A percentile compares a stretch with the other conserved stretches of the same genome.
Evolutionary conservation across 768 basidiomycete species (phyloP).

Genomic region (Gyrodon lividus): DNA sequence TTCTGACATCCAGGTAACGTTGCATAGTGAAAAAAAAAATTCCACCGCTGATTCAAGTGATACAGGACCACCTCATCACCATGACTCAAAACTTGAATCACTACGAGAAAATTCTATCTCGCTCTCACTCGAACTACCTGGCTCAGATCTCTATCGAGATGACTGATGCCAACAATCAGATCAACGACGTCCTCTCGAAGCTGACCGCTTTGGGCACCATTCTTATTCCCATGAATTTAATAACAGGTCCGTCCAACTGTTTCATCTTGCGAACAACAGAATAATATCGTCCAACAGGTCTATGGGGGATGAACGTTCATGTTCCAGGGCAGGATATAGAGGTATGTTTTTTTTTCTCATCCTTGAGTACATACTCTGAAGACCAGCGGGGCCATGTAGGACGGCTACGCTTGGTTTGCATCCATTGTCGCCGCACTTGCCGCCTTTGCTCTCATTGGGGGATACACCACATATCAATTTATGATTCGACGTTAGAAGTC

Average conservation of each 20-base stretch:
- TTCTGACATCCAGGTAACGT: slow-evolving; percentile 82
- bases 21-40: neutral
- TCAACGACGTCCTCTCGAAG: slow-evolving; percentile 97
- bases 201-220: slow-evolving; percentile 97
- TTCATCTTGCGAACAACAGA: neutral
- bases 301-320: slow-evolving; percentile 99
- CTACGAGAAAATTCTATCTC: slow-evolving; percentile 98
- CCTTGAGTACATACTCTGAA: neutral
- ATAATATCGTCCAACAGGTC: slow-evolving; percentile 42
- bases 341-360: slow-evolving; percentile 28
- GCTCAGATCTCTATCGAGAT: slow-evolving; percentile 99
- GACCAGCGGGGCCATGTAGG: neutral
- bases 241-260: slow-evolving; percentile 65
- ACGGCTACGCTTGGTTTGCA: slow-evolving; percentile 79
- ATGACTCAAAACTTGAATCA: slow-evolving; percentile 99
- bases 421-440: slow-evolving; percentile 80
- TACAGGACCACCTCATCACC: slow-evolving; percentile 92
- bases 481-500: slow-evolving; percentile 49
- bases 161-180: slow-evolving; percentile 99
- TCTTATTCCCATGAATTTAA: slow-evolving; percentile 94
- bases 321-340: slow-evolving; percentile 79
- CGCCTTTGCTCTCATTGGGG: slow-evolving; percentile 79
- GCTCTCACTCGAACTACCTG: slow-evolving; percentile 98
- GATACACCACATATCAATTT: slow-evolving; percentile 75
- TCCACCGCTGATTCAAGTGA: slow-evolving; percentile 2